Conservation (phyloP, 176 grass and related monocot genomes). For the Eragrostis nindensis region DNA sequence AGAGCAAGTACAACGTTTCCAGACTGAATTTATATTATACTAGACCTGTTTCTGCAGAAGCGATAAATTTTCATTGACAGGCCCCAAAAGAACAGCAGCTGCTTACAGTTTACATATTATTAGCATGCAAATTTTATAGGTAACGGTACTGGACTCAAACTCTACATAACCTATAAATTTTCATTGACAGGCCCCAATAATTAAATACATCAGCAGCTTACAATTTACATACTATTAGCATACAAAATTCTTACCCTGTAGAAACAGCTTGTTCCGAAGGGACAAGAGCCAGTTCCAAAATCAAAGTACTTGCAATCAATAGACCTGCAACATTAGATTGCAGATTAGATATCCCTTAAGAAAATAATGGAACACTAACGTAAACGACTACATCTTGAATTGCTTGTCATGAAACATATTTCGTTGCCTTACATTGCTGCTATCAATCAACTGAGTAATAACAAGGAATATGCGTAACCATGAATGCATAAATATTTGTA, state of each 20-base stretch:
- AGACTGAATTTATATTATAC: neutral
- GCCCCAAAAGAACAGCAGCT: neutral
- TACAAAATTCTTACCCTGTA: slow-evolving; percentile 59
- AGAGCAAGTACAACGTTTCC: neutral
- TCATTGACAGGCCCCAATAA: neutral
- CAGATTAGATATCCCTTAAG: slow-evolving; percentile 27
- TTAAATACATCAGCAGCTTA: slow-evolving; percentile 15
- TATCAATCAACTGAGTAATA: slow-evolving; percentile 11
- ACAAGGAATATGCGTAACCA: neutral
- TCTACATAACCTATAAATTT: neutral
- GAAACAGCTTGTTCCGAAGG: slow-evolving; percentile 92
- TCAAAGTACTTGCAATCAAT: slow-evolving; percentile 99
- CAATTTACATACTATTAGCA: slow-evolving; percentile 24
- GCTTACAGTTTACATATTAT: slow-evolving; percentile 17
- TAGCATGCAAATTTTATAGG: slow-evolving; percentile 31
- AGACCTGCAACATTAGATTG: slow-evolving; percentile 61
- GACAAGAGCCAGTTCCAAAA: slow-evolving; percentile 87
- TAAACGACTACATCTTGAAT: slow-evolving; percentile 12
- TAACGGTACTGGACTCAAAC: neutral
- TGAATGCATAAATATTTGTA: neutral
- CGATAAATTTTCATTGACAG: neutral
- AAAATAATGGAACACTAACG: slow-evolving; percentile 20
- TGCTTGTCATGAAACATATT: slow-evolving; percentile 21
- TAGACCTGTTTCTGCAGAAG: slow-evolving; percentile 16
- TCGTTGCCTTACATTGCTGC: slow-evolving; percentile 3